Evolutionary conservation across 345 rosid species (phyloP).

Genomic region (Durio zibethinus): DNA sequence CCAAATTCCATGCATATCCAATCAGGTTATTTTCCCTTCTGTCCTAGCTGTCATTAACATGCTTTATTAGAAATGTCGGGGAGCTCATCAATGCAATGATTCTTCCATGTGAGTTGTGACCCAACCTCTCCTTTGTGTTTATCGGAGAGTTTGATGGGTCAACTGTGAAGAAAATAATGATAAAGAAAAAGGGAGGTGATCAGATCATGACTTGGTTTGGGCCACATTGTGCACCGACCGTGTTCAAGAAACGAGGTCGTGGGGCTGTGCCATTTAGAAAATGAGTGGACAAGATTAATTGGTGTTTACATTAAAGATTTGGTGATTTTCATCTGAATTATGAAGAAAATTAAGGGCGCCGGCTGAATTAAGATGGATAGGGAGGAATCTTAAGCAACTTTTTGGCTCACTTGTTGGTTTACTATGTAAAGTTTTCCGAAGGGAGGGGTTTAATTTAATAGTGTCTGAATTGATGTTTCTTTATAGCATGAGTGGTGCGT

Average conservation of each 20-base stretch:
- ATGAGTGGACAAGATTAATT: not conserved
- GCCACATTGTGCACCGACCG: slow-evolving; percentile 2
- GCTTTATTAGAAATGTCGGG: slow-evolving; percentile 19
- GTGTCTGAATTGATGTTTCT: not conserved
- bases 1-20: not conserved
- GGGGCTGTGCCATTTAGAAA: not conserved
- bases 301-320: not conserved
- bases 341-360: not conserved
- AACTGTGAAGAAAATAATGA: not conserved
- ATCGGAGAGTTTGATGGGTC: not conserved
- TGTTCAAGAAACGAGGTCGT: not conserved
- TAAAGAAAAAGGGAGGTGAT: not conserved
- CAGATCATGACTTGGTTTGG: not conserved
- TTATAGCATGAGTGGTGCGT: not conserved
- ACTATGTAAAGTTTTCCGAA: not conserved
- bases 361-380: not conserved
- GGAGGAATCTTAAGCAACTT: slow-evolving; percentile 17
- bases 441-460: not conserved
- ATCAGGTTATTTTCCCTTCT: not conserved
- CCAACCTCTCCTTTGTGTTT: not conserved
- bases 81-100: slow-evolving; percentile 20
- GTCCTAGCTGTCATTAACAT: slow-evolving; percentile 15
- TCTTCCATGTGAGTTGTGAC: slow-evolving; percentile 10
- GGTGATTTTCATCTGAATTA: not conserved
- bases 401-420: not conserved